Evolutionary conservation across 805 yeast genomes (phyloP).

Genomic region (Saccharomycopsis sp.): DNA sequence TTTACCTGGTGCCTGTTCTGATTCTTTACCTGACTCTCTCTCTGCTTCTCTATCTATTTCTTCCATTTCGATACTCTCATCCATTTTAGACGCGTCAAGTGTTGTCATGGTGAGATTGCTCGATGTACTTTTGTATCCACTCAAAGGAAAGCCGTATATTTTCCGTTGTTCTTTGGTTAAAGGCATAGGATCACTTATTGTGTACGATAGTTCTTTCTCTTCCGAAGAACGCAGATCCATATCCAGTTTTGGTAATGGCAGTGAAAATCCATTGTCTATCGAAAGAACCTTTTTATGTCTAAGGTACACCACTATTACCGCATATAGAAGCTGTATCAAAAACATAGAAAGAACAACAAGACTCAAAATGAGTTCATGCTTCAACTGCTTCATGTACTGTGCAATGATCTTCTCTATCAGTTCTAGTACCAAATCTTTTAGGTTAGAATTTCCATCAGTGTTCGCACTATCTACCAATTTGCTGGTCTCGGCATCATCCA

Average conservation of each 20-base stretch:
- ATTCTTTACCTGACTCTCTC: no score
- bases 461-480: slow-evolving; percentile 10
- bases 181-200: neutral
- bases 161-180: neutral
- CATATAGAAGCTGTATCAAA: slow-evolving; percentile 40
- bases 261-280: neutral
- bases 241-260: neutral
- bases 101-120: neutral
- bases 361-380: slow-evolving; percentile 43
- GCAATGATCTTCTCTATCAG: slow-evolving; percentile 25
- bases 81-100: no score
- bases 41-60: no score
- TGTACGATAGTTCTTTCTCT: neutral
- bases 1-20: no score
- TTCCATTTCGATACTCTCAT: no score
- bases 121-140: neutral
- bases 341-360: slow-evolving; percentile 40
- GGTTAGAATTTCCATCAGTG: slow-evolving; percentile 3
- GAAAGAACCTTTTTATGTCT: neutral
- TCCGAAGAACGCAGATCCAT: neutral
- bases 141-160: neutral
- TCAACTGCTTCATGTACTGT: slow-evolving; percentile 32
- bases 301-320: slow-evolving; percentile 22
- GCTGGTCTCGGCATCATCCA: slow-evolving; percentile 17
- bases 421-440: neutral